phyloP scores from a whole-genome alignment of 2,329 filamentous ascomycete species.

The Paecilomyces niveus region DNA sequence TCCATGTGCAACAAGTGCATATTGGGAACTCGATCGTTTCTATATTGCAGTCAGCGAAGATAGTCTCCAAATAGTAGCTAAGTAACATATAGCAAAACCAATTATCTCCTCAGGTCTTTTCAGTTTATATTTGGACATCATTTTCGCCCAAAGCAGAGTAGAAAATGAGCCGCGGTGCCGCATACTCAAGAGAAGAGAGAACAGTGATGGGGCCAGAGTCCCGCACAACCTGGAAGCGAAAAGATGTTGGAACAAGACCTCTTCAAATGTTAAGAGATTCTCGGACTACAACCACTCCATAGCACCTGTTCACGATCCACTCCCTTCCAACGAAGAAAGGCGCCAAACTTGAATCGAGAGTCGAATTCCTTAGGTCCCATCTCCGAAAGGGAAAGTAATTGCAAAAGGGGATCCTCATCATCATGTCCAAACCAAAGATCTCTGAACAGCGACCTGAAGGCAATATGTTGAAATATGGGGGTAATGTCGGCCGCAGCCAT shows the following conservation, averaged over 20 bases:
- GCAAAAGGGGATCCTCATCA: neutral
- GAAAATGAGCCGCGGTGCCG: constrained; percentile 23
- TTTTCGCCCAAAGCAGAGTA: constrained; percentile 19
- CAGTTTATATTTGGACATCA: constrained; percentile 36
- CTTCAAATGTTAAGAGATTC: neutral
- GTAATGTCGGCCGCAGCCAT: constrained; percentile 35
- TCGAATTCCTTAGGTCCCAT: neutral
- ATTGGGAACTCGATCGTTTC: neutral
- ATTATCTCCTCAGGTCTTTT: constrained; percentile 40
- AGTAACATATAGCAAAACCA: neutral
- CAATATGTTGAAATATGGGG: neutral
- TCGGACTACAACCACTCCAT: neutral
- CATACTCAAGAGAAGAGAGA: constrained; percentile 3
- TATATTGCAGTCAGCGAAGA: neutral
- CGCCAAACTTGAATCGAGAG: neutral
- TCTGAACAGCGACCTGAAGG: neutral
- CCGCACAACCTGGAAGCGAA: neutral
- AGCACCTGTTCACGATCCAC: neutral
- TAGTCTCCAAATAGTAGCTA: neutral
- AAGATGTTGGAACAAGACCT: neutral
- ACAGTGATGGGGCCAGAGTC: neutral
- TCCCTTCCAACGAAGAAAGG: neutral
- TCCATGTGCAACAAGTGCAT: neutral
- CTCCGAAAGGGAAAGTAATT: neutral
- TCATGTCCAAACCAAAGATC: neutral